Conservation (phyloP, 2,329 filamentous ascomycete genomes). For the Didymella pomorum region DNA sequence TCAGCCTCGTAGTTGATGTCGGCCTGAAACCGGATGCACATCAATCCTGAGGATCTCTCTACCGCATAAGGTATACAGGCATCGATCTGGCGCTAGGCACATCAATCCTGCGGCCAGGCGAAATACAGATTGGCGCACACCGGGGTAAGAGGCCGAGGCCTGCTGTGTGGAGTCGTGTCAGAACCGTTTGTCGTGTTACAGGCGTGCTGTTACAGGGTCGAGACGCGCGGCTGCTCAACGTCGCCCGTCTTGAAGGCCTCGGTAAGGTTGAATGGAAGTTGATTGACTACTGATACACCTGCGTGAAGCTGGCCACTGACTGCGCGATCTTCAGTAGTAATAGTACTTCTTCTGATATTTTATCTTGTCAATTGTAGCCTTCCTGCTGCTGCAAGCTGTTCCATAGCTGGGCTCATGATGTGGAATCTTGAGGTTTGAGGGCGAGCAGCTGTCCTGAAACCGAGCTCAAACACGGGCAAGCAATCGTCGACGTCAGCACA, state of each 20-base stretch:
- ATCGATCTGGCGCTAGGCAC: conserved; percentile 23
- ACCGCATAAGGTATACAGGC: conserved; percentile 31
- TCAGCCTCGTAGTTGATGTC: conserved; percentile 15
- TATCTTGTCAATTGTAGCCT: too few relatives aligned
- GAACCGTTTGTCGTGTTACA: conserved; percentile 33
- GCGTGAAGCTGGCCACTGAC: not conserved
- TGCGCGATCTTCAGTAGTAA: not conserved
- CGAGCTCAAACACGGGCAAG: conserved; percentile 8
- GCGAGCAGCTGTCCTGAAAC: conserved; percentile 14
- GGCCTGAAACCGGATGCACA: conserved; percentile 46
- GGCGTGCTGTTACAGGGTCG: conserved; percentile 19
- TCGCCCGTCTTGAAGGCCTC: not conserved
- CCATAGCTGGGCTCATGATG: not conserved
- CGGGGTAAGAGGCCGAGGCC: conserved; percentile 20
- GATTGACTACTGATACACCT: not conserved
- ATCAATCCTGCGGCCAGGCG: conserved; percentile 21
- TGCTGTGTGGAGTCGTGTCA: conserved; percentile 37
- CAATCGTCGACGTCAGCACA: not conserved
- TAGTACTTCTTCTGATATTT: not conserved
- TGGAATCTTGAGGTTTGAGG: not conserved
- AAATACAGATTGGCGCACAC: conserved; percentile 23
- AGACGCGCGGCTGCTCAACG: conserved; percentile 24
- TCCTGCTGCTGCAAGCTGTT: not conserved
- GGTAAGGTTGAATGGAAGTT: not conserved
- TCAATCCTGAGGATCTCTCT: conserved; percentile 37